Evolutionary conservation across 345 rosid genomes (phyloP), one percentile per base, ranked within the genome.

Genomic region (Raphanus raphanistrum): DNA sequence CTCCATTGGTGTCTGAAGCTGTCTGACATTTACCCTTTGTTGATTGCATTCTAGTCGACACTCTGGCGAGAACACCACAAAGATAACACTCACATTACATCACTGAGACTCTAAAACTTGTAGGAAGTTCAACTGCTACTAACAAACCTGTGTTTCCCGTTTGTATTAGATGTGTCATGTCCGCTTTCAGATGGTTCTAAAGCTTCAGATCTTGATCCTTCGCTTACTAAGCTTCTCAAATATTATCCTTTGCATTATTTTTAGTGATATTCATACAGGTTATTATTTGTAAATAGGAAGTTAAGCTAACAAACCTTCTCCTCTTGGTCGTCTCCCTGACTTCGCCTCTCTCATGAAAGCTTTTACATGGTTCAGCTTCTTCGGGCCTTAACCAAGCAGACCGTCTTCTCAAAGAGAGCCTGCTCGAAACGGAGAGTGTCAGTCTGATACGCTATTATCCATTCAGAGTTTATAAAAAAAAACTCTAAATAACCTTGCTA

Each of bases 61-160:
- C 59, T 50, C 85, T 77, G 73, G 54, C 27, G 16, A 4, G 54
- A 13, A 50, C 9, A 68, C 41, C 72, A 65, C 9, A 74, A 55
- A 78, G 52, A 75, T 67, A 45, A 62, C 36, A 67, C 16, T 59
- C 35, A 58, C 25, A 28, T 66, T 65, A 58, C 55, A 67, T 73
- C 65, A 79, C 8, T 36, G 28, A 58, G 36, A 65, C 38, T 71
- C 67, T 36, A 64, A 41, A 1, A 31, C 15, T 55, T 52, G 66
- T 63, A 13, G 8, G 26, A 52, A 38, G 35, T 50, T 29, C 16
- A 31, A 26, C 5, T 11, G 41, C 50, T 73, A 65, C 13, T 31
- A 80, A 72, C 75, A 67, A 67, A 89, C 94, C 94, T 86, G 74
- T 71, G 83, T 66, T 73, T 77, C 15, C 50, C 81, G 28, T 58